Conservation (phyloP, 2,329 filamentous ascomycete species). For the Zelopaecilomyces penicillatus region DNA sequence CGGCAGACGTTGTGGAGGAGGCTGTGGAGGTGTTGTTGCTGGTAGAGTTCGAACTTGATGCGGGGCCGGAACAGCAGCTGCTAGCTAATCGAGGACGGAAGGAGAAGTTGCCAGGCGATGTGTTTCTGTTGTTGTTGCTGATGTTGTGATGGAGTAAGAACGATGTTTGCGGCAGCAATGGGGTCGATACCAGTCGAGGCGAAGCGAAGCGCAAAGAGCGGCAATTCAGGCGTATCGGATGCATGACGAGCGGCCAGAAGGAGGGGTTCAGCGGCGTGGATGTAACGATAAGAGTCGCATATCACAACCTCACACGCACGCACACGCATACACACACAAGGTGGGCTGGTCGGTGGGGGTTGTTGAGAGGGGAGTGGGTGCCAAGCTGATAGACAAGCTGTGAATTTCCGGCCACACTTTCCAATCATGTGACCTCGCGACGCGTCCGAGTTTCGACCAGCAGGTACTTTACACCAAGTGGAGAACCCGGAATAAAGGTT, state of each 20-base stretch:
- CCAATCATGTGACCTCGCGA: constrained; percentile 22
- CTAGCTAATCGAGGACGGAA: not conserved
- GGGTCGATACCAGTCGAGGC: not conserved
- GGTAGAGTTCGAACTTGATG: constrained; percentile 2
- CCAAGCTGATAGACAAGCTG: not conserved
- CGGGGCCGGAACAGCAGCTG: not conserved
- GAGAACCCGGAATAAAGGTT: too few species aligned
- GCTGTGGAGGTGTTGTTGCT: not conserved
- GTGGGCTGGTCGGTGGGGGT: not conserved
- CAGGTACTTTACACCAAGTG: too few species aligned
- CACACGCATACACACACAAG: not conserved
- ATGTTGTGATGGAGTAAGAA: constrained; percentile 1
- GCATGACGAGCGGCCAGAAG: too few species aligned
- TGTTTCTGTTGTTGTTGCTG: not conserved
- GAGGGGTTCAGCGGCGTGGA: too few species aligned
- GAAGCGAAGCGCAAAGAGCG: constrained; percentile 6
- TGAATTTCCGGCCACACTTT: constrained; percentile 1
- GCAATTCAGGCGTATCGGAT: not conserved
- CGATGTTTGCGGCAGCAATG: not conserved
- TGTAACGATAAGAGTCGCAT: too few species aligned
- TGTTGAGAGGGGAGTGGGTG: too few species aligned
- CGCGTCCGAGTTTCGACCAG: constrained; percentile 12
- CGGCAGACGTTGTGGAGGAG: constrained; percentile 1
- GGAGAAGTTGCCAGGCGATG: not conserved
- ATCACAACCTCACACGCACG: not conserved